Evolutionary conservation across 2,329 filamentous ascomycete species (phyloP).

Genomic region (Microsporum ferrugineum): DNA sequence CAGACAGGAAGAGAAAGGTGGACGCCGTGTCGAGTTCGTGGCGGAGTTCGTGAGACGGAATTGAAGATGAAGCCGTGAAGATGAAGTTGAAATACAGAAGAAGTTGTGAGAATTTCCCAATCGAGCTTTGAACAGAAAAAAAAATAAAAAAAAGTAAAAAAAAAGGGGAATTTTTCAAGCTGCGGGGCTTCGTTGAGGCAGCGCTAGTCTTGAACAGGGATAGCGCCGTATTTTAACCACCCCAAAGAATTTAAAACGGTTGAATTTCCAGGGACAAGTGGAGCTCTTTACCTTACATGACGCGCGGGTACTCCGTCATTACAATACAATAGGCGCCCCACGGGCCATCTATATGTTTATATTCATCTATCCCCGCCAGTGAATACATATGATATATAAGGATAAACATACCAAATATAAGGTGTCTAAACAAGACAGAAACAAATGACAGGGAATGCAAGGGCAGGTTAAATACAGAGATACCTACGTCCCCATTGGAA

Average conservation of each 20-base stretch:
- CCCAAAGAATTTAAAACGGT: conserved; percentile 28
- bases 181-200: neutral
- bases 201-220: conserved; percentile 15
- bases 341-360: neutral
- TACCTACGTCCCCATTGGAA: neutral
- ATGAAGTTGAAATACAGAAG: neutral
- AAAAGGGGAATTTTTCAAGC: conserved; percentile 1
- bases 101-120: neutral
- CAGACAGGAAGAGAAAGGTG: neutral
- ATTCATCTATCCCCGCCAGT: too few relatives aligned
- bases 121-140: neutral
- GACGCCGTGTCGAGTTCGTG: conserved; percentile 5
- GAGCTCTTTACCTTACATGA: neutral
- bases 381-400: too few relatives aligned
- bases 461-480: neutral
- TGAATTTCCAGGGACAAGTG: conserved; percentile 18
- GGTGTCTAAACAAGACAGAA: neutral
- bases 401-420: too few relatives aligned
- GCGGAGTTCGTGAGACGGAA: neutral
- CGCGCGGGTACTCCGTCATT: neutral
- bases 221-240: conserved; percentile 21
- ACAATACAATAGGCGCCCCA: neutral
- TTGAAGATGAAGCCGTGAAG: conserved; percentile 1
- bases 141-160: neutral
- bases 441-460: neutral